phyloP scores from a whole-genome alignment of 108 stramenopile species.

The Epithemia pelagica region DNA sequence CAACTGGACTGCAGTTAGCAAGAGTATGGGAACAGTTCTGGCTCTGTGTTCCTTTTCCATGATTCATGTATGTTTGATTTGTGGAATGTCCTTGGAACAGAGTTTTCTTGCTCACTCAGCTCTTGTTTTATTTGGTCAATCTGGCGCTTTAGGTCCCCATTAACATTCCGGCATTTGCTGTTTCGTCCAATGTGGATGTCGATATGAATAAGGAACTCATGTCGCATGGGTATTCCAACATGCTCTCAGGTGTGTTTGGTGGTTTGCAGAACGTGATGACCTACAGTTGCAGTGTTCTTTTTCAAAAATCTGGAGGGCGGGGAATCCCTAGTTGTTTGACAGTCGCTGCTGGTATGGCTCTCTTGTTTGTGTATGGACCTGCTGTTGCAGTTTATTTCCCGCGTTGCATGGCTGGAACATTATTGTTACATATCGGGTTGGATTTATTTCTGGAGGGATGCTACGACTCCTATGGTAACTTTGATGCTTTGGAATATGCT shows the following conservation, averaged over 20 bases:
- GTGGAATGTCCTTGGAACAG: no score
- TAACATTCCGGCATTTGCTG: conserved; percentile 80
- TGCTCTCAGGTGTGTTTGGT: conserved; percentile 49
- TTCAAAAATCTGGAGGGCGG: conserved; percentile 66
- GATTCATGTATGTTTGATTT: no score
- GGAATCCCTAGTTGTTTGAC: conserved; percentile 41
- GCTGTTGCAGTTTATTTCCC: conserved; percentile 53
- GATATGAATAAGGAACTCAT: conserved; percentile 78
- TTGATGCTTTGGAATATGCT: conserved; percentile 58
- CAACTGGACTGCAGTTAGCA: conserved; percentile 48
- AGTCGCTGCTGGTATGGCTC: conserved; percentile 26
- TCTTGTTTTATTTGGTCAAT: no score
- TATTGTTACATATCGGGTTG: conserved; percentile 76
- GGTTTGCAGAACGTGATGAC: conserved; percentile 76
- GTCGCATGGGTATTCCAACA: conserved; percentile 73
- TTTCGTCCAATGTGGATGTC: conserved; percentile 52
- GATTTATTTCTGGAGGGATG: conserved; percentile 79
- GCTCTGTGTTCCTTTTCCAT: conserved; percentile 60
- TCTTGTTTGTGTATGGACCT: conserved; percentile 67
- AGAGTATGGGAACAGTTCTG: conserved; percentile 54
- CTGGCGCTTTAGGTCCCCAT: no score
- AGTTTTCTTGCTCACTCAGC: no score
- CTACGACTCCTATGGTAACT: conserved; percentile 58
- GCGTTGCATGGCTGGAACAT: conserved; percentile 80
- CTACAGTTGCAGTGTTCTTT: conserved; percentile 60